Percentiles rank a stretch among this genome's conserved stretches.
Conservation (phyloP, 768 basidiomycete genomes). For the Tricholoma hemisulphureum region DNA sequence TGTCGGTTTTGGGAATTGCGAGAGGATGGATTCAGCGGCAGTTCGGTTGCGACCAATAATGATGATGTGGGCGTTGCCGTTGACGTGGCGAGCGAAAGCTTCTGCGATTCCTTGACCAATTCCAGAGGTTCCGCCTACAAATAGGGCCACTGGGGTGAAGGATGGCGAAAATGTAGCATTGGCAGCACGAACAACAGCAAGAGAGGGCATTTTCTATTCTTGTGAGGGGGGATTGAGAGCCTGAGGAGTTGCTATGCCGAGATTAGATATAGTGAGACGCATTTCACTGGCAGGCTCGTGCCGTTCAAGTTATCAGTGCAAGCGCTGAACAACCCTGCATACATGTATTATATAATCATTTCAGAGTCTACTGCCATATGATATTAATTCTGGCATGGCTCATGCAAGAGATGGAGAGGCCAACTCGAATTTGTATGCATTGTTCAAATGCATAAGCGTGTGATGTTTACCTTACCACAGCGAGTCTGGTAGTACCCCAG, state of each 20-base stretch:
- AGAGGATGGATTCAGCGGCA: constrained; percentile 44
- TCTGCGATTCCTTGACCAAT: constrained; percentile 45
- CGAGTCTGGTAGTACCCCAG: no score
- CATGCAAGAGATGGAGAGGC: background rate
- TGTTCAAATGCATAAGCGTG: background rate
- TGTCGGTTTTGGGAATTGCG: constrained; percentile 34
- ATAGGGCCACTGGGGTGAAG: constrained; percentile 31
- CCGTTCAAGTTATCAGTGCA: no score
- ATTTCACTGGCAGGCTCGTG: no score
- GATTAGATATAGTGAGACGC: no score
- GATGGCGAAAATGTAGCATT: constrained; percentile 24
- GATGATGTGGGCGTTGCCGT: constrained; percentile 47
- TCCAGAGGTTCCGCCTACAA: constrained; percentile 42
- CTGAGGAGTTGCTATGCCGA: no score
- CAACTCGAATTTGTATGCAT: background rate
- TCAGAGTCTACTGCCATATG: no score
- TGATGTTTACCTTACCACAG: background rate
- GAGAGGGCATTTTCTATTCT: constrained; percentile 24
- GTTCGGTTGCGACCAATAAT: constrained; percentile 48
- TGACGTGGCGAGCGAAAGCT: constrained; percentile 40
- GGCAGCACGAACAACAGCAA: constrained; percentile 21
- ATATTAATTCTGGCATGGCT: no score
- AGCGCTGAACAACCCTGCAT: no score
- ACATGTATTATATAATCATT: no score
- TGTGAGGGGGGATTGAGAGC: no score